These are phyloP conservation scores for Brachypodium distachyon DNA, from an alignment of 202 grass and related monocot species.

Conservation along the genomic window DNA sequence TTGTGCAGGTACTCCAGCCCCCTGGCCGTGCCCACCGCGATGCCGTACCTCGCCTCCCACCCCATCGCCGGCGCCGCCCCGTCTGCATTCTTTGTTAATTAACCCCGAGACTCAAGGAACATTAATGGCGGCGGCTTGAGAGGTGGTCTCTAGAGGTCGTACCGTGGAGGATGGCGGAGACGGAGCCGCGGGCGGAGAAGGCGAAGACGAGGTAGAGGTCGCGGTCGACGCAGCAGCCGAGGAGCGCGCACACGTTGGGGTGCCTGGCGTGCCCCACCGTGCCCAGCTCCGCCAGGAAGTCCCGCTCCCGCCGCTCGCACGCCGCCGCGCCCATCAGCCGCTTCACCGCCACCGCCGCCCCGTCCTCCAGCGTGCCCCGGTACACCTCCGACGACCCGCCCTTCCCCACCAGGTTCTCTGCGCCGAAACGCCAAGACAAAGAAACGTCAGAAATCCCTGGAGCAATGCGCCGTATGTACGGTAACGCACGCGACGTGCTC, in stretches of 20 bases:
- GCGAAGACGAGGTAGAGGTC: constrained; percentile 84
- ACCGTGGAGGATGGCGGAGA: constrained; percentile 72
- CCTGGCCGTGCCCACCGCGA: constrained; percentile 64
- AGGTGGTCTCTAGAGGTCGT: too few species aligned
- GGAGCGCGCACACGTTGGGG: constrained; percentile 74
- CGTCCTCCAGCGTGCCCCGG: constrained; percentile 53
- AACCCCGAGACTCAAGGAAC: not conserved
- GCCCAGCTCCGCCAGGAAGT: constrained; percentile 88
- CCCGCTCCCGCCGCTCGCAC: constrained; percentile 78
- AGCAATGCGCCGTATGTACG: not conserved
- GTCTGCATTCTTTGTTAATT: not conserved
- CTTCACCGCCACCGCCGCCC: constrained; percentile 70
- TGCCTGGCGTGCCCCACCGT: constrained; percentile 69
- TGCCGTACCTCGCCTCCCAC: constrained; percentile 46
- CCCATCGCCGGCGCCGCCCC: constrained; percentile 34
- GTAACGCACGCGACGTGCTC: too few species aligned
- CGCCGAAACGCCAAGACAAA: not conserved
- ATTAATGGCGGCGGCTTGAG: too few species aligned
- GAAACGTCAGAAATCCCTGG: too few species aligned
- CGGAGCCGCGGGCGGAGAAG: constrained; percentile 77
- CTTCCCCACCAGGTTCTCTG: constrained; percentile 72
- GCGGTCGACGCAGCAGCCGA: constrained; percentile 86
- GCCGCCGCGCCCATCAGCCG: constrained; percentile 50
- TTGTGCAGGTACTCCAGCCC: constrained; percentile 78
- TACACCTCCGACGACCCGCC: constrained; percentile 95